phyloP scores from a whole-genome alignment of 164 flowering plant species.

The Chimonanthus praecox region DNA sequence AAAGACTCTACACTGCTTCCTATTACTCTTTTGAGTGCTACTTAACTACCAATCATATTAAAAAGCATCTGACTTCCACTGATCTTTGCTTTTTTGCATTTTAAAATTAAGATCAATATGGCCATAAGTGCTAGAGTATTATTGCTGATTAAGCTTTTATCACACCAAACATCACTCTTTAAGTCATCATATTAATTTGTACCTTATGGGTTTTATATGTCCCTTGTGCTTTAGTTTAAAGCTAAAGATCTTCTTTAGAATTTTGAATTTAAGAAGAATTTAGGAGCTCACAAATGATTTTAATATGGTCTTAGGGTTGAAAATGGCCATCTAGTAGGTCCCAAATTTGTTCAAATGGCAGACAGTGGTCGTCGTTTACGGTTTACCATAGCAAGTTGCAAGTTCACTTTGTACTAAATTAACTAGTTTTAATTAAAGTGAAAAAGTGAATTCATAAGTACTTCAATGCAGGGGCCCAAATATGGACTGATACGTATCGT shows the following conservation, averaged over 20 bases:
- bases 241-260: conserved; percentile 5
- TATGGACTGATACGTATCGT: too few relatives aligned
- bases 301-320: neutral
- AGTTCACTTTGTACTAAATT: neutral
- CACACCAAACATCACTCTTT: conserved; percentile 11
- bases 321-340: neutral
- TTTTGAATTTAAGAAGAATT: conserved; percentile 1
- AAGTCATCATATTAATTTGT: conserved; percentile 13
- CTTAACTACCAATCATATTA: conserved; percentile 30
- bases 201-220: conserved; percentile 8
- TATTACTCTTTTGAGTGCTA: conserved; percentile 21
- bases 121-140: conserved; percentile 13
- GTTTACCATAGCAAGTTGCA: neutral
- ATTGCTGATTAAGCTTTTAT: conserved; percentile 12
- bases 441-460: neutral
- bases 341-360: conserved; percentile 5
- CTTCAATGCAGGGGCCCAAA: too few relatives aligned
- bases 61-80: conserved; percentile 30
- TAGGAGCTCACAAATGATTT: neutral
- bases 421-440: neutral
- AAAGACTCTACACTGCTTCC: conserved; percentile 17
- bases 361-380: neutral
- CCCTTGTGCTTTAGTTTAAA: conserved; percentile 18
- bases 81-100: conserved; percentile 18
- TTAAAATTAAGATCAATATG: conserved; percentile 21